A percentile compares a stretch with the other conserved stretches of the same genome.
Conservation (phyloP, 306 rosid genomes). For the Cicer bijugum region DNA sequence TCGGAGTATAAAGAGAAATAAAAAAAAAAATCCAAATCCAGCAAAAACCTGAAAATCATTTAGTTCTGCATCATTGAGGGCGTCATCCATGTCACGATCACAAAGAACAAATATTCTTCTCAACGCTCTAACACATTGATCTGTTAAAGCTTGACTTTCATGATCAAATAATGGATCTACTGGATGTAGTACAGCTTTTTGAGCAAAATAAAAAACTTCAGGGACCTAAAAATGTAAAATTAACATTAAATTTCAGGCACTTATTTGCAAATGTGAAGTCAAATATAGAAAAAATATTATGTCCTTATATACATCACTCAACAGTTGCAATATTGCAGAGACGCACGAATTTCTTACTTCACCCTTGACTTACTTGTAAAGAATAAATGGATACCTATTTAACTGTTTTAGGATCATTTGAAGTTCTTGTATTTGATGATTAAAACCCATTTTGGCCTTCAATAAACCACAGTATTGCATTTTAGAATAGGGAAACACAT, state of each 20-base stretch:
- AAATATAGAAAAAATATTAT: constrained; percentile 7
- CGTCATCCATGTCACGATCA: constrained; percentile 90
- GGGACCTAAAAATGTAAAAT: constrained; percentile 65
- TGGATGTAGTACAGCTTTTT: constrained; percentile 90
- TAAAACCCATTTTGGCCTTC: constrained; percentile 39
- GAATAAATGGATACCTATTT: constrained; percentile 35
- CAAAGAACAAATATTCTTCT: constrained; percentile 85
- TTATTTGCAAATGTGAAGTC: constrained; percentile 37
- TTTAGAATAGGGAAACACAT: constrained; percentile 34
- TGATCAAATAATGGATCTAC: constrained; percentile 79
- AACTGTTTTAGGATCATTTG: constrained; percentile 28
- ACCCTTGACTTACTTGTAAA: constrained; percentile 24
- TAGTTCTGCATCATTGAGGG: constrained; percentile 84
- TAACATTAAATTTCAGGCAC: constrained; percentile 35
- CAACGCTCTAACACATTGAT: constrained; percentile 76
- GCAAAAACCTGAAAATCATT: constrained; percentile 85
- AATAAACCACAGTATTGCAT: constrained; percentile 16
- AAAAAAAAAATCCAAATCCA: constrained; percentile 31
- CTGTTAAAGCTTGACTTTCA: constrained; percentile 66
- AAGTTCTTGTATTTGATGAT: constrained; percentile 22
- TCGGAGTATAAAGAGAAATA: constrained; percentile 31
- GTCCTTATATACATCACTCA: constrained; percentile 29
- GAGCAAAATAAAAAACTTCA: constrained; percentile 90
- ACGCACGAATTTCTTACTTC: constrained; percentile 20
- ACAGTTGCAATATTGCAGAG: constrained; percentile 9